phyloP scores from a whole-genome alignment of 2,329 filamentous ascomycete genomes.

The Neopestalotiopsis clavispora region DNA sequence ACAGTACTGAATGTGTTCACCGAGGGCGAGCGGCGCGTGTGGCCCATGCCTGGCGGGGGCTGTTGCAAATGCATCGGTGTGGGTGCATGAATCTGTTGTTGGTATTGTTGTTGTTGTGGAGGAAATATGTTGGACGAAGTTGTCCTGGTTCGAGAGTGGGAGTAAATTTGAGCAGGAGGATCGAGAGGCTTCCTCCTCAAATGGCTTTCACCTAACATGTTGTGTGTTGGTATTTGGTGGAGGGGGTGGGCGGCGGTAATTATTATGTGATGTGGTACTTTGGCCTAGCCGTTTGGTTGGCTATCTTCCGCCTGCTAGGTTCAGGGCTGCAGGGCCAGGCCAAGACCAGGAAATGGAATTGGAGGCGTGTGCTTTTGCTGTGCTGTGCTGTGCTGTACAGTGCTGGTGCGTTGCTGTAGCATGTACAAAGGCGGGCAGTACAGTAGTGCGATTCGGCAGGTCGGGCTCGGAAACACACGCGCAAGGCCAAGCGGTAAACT shows the following conservation, averaged over 20 bases:
- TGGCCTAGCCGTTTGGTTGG: not conserved
- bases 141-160: conserved; percentile 61
- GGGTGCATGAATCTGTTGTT: conserved; percentile 21
- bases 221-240: not conserved
- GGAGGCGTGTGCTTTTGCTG: not conserved
- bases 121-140: conserved; percentile 60
- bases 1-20: conserved; percentile 73
- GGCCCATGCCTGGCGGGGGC: conserved; percentile 34
- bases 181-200: conserved; percentile 34
- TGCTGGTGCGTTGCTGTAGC: not conserved
- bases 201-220: conserved; percentile 37
- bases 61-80: conserved; percentile 41
- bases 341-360: not conserved
- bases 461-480: conserved; percentile 1
- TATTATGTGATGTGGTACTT: not conserved
- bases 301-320: conserved; percentile 8
- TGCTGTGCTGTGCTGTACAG: no score
- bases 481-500: not conserved
- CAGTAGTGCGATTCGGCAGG: not conserved
- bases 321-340: conserved; percentile 10
- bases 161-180: conserved; percentile 43
- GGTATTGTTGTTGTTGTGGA: conserved; percentile 22
- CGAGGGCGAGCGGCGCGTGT: conserved; percentile 64
- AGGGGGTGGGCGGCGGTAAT: not conserved
- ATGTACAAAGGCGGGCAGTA: not conserved